Evolutionary conservation across 352 stramenopile species (phyloP), one percentile per base, ranked within the genome.

Genomic region (Phytophthora ramorum): DNA sequence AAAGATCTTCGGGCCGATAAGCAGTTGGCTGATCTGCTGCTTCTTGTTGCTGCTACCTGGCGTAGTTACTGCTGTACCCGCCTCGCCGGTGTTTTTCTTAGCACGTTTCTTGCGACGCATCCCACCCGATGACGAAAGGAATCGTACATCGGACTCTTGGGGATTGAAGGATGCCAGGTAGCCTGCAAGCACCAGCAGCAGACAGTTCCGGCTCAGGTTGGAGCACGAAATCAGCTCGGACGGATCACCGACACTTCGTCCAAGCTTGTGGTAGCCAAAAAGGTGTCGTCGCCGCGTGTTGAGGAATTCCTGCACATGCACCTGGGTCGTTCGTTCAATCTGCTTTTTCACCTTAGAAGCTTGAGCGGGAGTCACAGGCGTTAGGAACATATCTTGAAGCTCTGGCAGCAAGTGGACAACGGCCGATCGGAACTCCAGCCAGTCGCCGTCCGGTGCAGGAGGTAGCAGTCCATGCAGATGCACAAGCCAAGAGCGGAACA

Each of bases 121-220:
- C 14, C 79, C 79, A 4, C 72, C 73, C 12, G 82, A 81, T 16
- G 79, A 90, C 46, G 87, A 90, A 10, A 95, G 74, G 35, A 92
- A 95, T 43, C 84, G 75, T 14, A 73, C 58, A 70, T 95, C 87
- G 0, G 73, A 83, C 58, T 92, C 83, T 52, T 95, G 81, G 4
- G 85, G 84, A 49, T 90, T 95, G 60, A 95, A 95, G 9, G 85
- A 93, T 16, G 87, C 81, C 35, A 95, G 45, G 55, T 89, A 93
- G 0, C 78, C 79, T 19, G 87, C 87, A 41, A 95, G 59, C 22
- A 95, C 73, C 40, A 95, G 71, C 37, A 93, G 63, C 47, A 93
- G 66, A 20, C 87, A 91, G 53, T 83, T 89, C 12, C 73, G 75
- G 34, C 76, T 91, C 50, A 93, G 61, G 38, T 89, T 84, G 10